Conservation (phyloP, 495 filamentous ascomycete genomes). For the Penicillium canariense region DNA sequence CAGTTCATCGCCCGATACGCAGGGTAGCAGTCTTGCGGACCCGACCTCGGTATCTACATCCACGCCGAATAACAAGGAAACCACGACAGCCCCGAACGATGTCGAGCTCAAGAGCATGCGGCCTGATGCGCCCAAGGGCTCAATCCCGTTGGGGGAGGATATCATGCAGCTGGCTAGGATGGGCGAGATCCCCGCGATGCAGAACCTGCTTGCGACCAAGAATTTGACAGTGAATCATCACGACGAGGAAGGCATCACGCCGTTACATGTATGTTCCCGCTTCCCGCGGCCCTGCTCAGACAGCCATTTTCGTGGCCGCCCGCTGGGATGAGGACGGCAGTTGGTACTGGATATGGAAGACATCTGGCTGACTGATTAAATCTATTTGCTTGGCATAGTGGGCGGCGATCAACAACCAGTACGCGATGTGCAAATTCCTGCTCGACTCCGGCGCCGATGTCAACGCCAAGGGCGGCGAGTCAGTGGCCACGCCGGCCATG, state of each 20-base stretch:
- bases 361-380: background rate
- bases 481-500: slow-evolving; percentile 86
- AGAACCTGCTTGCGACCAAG: slow-evolving; percentile 79
- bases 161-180: slow-evolving; percentile 93
- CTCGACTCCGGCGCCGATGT: slow-evolving; percentile 86
- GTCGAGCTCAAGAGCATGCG: slow-evolving; percentile 70
- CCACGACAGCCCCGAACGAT: slow-evolving; percentile 57
- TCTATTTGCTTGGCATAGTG: slow-evolving; percentile 57
- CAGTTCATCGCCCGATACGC: slow-evolving; percentile 27
- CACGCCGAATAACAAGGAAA: slow-evolving; percentile 53
- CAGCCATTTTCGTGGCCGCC: no score
- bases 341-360: background rate
- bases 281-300: background rate
- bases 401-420: slow-evolving; percentile 99
- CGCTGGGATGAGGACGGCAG: no score
- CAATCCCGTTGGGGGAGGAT: slow-evolving; percentile 69
- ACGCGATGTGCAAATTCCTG: slow-evolving; percentile 91
- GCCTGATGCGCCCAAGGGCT: slow-evolving; percentile 37
- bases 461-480: slow-evolving; percentile 93
- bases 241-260: slow-evolving; percentile 91
- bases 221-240: slow-evolving; percentile 76
- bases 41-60: slow-evolving; percentile 29
- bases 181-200: slow-evolving; percentile 82
- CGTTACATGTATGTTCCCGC: slow-evolving; percentile 73
- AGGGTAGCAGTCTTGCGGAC: slow-evolving; percentile 26